These are phyloP conservation scores for Kluyveromyces siamensis DNA, from an alignment of 805 yeast genomes.

Conservation along the genomic window DNA sequence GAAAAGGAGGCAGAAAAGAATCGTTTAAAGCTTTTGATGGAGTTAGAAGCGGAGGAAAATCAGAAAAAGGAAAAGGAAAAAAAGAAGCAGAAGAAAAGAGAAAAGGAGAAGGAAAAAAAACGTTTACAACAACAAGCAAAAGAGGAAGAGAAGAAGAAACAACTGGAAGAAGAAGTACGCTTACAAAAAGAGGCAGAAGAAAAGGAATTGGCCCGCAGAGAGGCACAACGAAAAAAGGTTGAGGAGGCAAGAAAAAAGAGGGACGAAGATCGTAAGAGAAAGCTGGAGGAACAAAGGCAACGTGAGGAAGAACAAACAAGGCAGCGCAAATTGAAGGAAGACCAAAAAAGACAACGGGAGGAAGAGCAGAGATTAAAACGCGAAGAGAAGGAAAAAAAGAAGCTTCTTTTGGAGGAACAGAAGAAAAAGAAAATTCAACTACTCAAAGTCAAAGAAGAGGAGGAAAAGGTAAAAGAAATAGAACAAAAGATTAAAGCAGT, in stretches of 20 bases:
- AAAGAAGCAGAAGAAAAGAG: constrained; percentile 55
- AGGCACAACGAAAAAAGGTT: constrained; percentile 29
- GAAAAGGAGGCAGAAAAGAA: constrained; percentile 74
- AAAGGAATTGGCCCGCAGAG: constrained; percentile 36
- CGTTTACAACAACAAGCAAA: constrained; percentile 50
- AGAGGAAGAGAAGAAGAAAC: constrained; percentile 49
- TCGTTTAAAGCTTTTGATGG: constrained; percentile 51
- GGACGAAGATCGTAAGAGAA: constrained; percentile 34
- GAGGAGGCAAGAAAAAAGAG: constrained; percentile 32
- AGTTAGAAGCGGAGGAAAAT: constrained; percentile 59
- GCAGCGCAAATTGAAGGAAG: constrained; percentile 30
- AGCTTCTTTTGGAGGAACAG: constrained; percentile 19
- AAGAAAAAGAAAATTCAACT: constrained; percentile 29
- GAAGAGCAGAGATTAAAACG: constrained; percentile 30
- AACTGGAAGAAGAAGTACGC: constrained; percentile 49
- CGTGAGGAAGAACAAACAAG: constrained; percentile 33
- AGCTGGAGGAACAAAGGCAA: constrained; percentile 34
- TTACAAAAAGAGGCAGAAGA: constrained; percentile 32
- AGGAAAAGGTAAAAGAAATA: constrained; percentile 17
- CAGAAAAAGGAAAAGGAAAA: constrained; percentile 58
- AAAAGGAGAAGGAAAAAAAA: constrained; percentile 64
- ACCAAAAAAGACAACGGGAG: constrained; percentile 32
- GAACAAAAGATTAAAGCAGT: constrained; percentile 11
- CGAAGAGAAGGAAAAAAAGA: constrained; percentile 21
- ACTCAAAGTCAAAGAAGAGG: constrained; percentile 22